Percentiles rank a stretch among this genome's conserved stretches.
Evolutionary conservation across 2,329 filamentous ascomycete species (phyloP).

Genomic region (Didymella exigua): DNA sequence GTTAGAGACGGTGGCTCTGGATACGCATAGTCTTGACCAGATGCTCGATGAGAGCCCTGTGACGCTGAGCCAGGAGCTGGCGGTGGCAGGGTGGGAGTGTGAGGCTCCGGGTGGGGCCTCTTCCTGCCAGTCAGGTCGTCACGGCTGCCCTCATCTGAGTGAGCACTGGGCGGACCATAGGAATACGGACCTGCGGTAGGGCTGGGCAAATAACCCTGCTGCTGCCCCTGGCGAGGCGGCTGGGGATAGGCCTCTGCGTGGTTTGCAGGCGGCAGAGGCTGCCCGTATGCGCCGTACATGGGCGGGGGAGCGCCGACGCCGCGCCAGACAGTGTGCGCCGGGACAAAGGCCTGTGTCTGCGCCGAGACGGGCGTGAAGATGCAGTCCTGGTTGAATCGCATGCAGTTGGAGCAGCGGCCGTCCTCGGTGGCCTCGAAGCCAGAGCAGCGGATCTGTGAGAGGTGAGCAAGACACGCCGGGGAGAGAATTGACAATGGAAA

Average conservation of each 20-base stretch:
- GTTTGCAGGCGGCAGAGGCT: constrained; percentile 52
- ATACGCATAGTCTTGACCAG: constrained; percentile 49
- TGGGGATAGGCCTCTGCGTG: constrained; percentile 46
- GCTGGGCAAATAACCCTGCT: constrained; percentile 53
- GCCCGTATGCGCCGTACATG: constrained; percentile 59
- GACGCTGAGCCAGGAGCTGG: constrained; percentile 53
- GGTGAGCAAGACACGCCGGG: constrained; percentile 19
- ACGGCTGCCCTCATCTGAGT: constrained; percentile 48
- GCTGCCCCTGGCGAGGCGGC: constrained; percentile 40
- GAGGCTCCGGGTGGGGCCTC: constrained; percentile 56
- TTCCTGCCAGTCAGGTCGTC: constrained; percentile 52
- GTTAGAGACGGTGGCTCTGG: constrained; percentile 53
- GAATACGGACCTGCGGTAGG: constrained; percentile 53
- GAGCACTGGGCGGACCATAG: constrained; percentile 45
- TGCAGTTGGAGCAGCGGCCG: constrained; percentile 74
- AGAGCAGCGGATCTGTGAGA: constrained; percentile 72
- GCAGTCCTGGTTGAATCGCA: constrained; percentile 76
- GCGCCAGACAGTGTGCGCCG: constrained; percentile 69
- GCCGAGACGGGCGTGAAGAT: constrained; percentile 78
- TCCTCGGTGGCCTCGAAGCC: constrained; percentile 75
- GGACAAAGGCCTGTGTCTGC: constrained; percentile 75
- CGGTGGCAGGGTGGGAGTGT: constrained; percentile 57
- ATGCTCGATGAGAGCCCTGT: constrained; percentile 47
- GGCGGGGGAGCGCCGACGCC: constrained; percentile 52
- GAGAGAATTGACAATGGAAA: neutral